Evolutionary conservation across 495 filamentous ascomycete species (phyloP).

Genomic region (Aspergillus sclerotiicarbonarius): DNA sequence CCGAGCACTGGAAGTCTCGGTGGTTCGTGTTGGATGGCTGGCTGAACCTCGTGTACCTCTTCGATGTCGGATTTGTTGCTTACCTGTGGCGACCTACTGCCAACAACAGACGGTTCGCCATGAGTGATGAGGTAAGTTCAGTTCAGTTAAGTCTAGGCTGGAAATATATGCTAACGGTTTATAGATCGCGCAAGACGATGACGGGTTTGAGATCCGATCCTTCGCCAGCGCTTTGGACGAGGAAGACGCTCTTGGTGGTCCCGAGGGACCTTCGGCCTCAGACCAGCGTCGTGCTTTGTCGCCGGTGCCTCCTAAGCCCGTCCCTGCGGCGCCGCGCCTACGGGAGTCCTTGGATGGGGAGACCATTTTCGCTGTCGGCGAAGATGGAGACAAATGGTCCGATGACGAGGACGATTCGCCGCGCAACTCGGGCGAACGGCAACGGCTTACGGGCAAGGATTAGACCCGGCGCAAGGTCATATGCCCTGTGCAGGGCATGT

Average conservation of each 20-base stretch:
- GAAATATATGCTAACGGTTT: slow-evolving; percentile 26
- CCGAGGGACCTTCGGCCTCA: slow-evolving; percentile 32
- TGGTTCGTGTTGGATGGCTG: slow-evolving; percentile 99
- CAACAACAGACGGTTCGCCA: slow-evolving; percentile 96
- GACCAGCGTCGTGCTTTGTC: slow-evolving; percentile 43
- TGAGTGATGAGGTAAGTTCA: slow-evolving; percentile 83
- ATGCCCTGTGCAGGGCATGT: background rate
- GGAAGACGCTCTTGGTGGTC: slow-evolving; percentile 48
- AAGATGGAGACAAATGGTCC: slow-evolving; percentile 70
- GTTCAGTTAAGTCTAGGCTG: background rate
- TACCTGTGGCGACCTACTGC: slow-evolving; percentile 96
- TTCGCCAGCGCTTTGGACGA: slow-evolving; percentile 82
- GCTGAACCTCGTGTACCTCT: slow-evolving; percentile 94
- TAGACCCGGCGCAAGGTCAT: background rate
- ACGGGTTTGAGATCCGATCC: slow-evolving; percentile 95
- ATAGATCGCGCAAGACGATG: slow-evolving; percentile 93
- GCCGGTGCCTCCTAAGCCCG: slow-evolving; percentile 52
- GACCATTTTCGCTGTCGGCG: slow-evolving; percentile 91
- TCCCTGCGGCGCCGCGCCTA: slow-evolving; percentile 40
- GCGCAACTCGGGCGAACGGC: slow-evolving; percentile 54
- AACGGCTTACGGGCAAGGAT: slow-evolving; percentile 58
- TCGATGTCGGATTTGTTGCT: slow-evolving; percentile 87
- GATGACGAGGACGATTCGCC: slow-evolving; percentile 63
- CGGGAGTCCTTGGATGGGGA: slow-evolving; percentile 83
- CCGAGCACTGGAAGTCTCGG: slow-evolving; percentile 90